phyloP scores from a whole-genome alignment of 768 basidiomycete genomes.

The Coprinopsis strossmayeri region DNA sequence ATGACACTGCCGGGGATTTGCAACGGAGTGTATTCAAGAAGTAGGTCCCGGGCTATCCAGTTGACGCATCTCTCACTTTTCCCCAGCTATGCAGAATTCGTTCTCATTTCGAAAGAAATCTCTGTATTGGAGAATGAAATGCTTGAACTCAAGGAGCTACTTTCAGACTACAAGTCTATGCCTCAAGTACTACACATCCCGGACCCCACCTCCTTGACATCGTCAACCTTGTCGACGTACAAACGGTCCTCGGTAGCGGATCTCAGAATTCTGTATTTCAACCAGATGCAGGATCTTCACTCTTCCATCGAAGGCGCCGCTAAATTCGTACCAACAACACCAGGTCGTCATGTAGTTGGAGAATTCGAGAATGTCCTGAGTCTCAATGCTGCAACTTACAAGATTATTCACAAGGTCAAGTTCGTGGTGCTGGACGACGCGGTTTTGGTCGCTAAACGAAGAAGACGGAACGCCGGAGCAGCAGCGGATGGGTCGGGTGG shows the following conservation, averaged over 20 bases:
- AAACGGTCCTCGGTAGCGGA: conserved; percentile 92
- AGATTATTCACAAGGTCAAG: conserved; percentile 77
- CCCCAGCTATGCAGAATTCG: conserved; percentile 90
- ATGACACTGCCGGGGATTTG: conserved; percentile 70
- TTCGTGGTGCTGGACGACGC: conserved; percentile 91
- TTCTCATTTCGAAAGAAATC: conserved; percentile 95
- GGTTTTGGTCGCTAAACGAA: conserved; percentile 77
- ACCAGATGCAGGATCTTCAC: conserved; percentile 90
- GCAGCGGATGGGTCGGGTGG: conserved; percentile 31
- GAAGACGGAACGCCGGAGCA: conserved; percentile 55
- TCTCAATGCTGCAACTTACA: conserved; percentile 93
- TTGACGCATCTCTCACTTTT: conserved; percentile 1
- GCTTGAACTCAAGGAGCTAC: conserved; percentile 90
- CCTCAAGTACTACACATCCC: conserved; percentile 90
- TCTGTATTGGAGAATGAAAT: conserved; percentile 94
- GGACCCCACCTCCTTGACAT: conserved; percentile 61
- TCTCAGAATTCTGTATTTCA: conserved; percentile 87
- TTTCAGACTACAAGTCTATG: conserved; percentile 95
- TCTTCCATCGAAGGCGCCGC: conserved; percentile 89
- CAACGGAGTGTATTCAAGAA: conserved; percentile 95
- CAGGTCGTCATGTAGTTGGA: conserved; percentile 85
- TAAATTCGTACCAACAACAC: conserved; percentile 88
- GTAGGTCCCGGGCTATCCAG: conserved; percentile 29
- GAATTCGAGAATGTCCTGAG: conserved; percentile 81
- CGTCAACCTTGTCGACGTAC: conserved; percentile 34